Base-by-base conservation (phyloP, 1,284 basidiomycete genomes). In the Leucoagaricus sp. region DNA sequence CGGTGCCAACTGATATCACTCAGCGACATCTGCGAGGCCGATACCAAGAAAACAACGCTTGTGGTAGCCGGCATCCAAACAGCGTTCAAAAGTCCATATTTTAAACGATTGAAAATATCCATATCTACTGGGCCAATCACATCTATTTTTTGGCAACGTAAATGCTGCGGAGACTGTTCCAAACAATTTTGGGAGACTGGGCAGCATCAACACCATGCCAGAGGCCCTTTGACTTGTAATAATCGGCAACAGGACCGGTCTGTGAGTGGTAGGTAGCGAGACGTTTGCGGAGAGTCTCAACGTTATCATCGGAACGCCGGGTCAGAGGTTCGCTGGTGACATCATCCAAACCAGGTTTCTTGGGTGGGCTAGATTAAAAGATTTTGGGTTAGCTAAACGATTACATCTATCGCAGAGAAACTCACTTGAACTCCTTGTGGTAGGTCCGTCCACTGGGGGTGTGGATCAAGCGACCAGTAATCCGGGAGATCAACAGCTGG, bases 381-480 rank as follows among this genome's bases (percentile, higher is more conserved):
- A 62, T 55, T 55, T 53, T 57, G 6, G 25, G 26, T 3, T 17
- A 15, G 15, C 25, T n/a, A 17, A 21, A 25, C 36, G 31, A 7
- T 5, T 41, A 46, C 45, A 21, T 38, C 34, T 17, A 50, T 44
- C 44, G n/a, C 5, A 53, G 40, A 42, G 51, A 54, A 28, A 84
- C 92, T 72, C 69, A 96, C 94, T 85, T 82, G 84, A 96, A 99
- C 73, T 97, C 94, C 67, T 81, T 90, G 84, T 99, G 96, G 76
- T 99, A 99, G 55, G 88, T 89, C 61, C 96, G 81, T 31, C 96
- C 96, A 62, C 88, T 92, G 13, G 87, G 81, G 23, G 91, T 88
- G 77, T 99, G 96, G 66, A 99, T 86, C 58, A 99, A 82, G 59
- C 96, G 89, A 56, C 96, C 96, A 48, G 96, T 98, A 72, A 99